Evolutionary conservation across 495 filamentous ascomycete genomes (phyloP).

Genomic region (Penicillium canariense): DNA sequence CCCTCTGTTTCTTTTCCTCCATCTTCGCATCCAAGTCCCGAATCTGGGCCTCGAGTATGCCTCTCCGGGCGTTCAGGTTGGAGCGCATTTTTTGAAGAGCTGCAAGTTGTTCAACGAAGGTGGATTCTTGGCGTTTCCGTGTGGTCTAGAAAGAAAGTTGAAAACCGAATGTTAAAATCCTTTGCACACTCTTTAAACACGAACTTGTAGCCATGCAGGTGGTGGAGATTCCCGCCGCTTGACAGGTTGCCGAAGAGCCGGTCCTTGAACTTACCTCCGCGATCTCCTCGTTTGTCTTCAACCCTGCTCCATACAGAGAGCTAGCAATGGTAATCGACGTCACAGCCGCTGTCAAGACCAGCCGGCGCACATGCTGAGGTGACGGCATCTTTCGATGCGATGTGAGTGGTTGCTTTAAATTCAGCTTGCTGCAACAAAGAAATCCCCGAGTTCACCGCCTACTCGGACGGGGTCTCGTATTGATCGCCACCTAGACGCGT

Average conservation of each 20-base stretch:
- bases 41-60: slow-evolving; percentile 57
- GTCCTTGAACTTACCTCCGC: slow-evolving; percentile 33
- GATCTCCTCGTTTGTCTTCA: slow-evolving; percentile 49
- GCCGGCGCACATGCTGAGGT: slow-evolving; percentile 29
- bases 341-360: slow-evolving; percentile 49
- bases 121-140: slow-evolving; percentile 46
- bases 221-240: neutral
- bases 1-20: slow-evolving; percentile 37
- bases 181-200: neutral
- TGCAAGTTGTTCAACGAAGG: slow-evolving; percentile 52
- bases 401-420: slow-evolving; percentile 4
- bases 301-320: slow-evolving; percentile 52
- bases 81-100: slow-evolving; percentile 48
- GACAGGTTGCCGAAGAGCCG: neutral
- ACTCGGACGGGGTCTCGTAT: slow-evolving; percentile 14
- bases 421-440: slow-evolving; percentile 4
- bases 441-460: slow-evolving; percentile 29
- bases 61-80: slow-evolving; percentile 48
- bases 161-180: neutral
- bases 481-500: slow-evolving; percentile 25
- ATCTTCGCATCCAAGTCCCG: slow-evolving; percentile 47
- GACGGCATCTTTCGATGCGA: slow-evolving; percentile 21
- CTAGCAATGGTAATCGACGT: slow-evolving; percentile 51
- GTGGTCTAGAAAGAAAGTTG: slow-evolving; percentile 25
- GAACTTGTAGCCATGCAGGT: neutral